A percentile compares a stretch with the other conserved stretches of the same genome.
phyloP scores from a whole-genome alignment of 495 filamentous ascomycete genomes.

The Penicillium ochrochloron region DNA sequence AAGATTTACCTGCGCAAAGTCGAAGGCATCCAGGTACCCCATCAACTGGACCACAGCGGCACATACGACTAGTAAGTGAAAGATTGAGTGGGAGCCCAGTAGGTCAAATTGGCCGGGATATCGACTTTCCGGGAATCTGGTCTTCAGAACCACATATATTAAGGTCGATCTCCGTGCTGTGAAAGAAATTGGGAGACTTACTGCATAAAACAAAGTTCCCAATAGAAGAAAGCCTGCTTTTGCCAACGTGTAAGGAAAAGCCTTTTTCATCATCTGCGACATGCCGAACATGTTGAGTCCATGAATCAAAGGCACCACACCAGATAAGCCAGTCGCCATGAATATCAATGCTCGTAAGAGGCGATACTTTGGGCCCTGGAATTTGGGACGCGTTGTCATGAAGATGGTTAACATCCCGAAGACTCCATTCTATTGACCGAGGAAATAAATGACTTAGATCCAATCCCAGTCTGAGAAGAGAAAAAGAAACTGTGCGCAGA shows the following conservation, averaged over 20 bases:
- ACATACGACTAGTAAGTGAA: constrained; percentile 50
- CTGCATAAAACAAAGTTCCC: constrained; percentile 47
- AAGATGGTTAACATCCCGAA: constrained; percentile 41
- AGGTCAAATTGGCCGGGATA: constrained; percentile 51
- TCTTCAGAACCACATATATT: constrained; percentile 30
- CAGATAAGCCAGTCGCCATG: constrained; percentile 54
- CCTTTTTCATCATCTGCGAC: constrained; percentile 43
- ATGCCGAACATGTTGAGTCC: constrained; percentile 49
- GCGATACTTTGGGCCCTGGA: constrained; percentile 50
- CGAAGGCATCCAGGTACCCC: constrained; percentile 46
- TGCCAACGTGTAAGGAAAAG: constrained; percentile 35
- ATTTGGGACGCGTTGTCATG: constrained; percentile 42
- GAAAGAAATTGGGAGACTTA: constrained; percentile 33
- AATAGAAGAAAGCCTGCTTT: constrained; percentile 39
- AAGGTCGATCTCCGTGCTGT: constrained; percentile 17
- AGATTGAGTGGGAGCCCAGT: constrained; percentile 51
- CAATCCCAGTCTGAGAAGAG: constrained; percentile 2
- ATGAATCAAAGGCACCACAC: constrained; percentile 52
- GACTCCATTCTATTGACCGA: constrained; percentile 27
- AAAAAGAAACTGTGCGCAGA: constrained; percentile 3
- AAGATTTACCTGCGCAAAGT: constrained; percentile 38
- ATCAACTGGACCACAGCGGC: constrained; percentile 45
- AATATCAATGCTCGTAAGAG: constrained; percentile 49
- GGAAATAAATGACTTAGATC: constrained; percentile 16
- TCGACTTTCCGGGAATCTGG: constrained; percentile 45